A percentile compares a stretch with the other conserved stretches of the same genome.
These are phyloP conservation scores for Pseudopediastrum boryanum DNA, from an alignment of 139 green algal species.

Conservation along the genomic window DNA sequence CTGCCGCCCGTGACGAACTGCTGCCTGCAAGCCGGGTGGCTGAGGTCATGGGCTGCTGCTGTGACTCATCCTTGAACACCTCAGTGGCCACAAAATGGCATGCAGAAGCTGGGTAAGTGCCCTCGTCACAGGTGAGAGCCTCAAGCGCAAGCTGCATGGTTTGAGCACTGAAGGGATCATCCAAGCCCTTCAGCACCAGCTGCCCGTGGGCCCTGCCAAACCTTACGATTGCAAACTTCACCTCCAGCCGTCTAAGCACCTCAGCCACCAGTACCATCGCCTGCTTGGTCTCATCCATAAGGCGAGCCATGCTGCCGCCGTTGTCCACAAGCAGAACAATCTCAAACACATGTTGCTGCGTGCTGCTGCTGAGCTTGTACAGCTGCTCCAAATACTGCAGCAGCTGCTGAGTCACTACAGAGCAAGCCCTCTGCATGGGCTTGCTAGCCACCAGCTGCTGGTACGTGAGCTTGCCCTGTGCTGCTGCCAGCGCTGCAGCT, in stretches of 20 bases:
- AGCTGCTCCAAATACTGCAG: constrained; percentile 29
- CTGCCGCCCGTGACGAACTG: not conserved
- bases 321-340: constrained; percentile 53
- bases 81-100: constrained; percentile 37
- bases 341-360: constrained; percentile 37
- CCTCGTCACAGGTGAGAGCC: constrained; percentile 45
- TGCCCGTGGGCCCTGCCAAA: constrained; percentile 44
- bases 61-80: constrained; percentile 33
- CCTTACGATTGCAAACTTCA: constrained; percentile 44
- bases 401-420: constrained; percentile 21
- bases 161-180: constrained; percentile 26
- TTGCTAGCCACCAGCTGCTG: constrained; percentile 28
- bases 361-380: constrained; percentile 4
- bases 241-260: constrained; percentile 42
- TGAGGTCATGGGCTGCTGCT: too few species aligned
- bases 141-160: constrained; percentile 42
- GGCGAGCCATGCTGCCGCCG: constrained; percentile 48
- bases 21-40: too few species aligned
- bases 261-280: constrained; percentile 48
- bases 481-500: not conserved
- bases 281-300: constrained; percentile 39
- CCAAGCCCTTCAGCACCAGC: constrained; percentile 43
- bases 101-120: constrained; percentile 44
- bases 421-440: constrained; percentile 24
- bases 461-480: constrained; percentile 15